phyloP scores from a whole-genome alignment of 345 rosid species.

The Pistacia integerrima region DNA sequence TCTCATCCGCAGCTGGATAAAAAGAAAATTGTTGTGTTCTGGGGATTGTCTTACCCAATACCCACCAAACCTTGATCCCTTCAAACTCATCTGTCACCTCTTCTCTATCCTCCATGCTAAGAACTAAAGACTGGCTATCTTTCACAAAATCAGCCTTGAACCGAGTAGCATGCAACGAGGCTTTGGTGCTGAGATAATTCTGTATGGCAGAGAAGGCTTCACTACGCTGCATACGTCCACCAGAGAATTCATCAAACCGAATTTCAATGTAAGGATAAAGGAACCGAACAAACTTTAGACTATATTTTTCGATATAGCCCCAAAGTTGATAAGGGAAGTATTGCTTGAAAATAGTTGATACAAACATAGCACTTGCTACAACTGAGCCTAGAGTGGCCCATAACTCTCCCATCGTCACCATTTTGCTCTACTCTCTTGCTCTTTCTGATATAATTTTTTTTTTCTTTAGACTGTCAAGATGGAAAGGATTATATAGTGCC shows the following conservation, averaged over 20 bases:
- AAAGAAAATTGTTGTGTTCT: slow-evolving; percentile 6
- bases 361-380: slow-evolving; percentile 13
- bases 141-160: slow-evolving; percentile 28
- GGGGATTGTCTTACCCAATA: neutral
- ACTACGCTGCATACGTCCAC: slow-evolving; percentile 23
- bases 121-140: slow-evolving; percentile 18
- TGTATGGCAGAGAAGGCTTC: slow-evolving; percentile 32
- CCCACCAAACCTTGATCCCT: slow-evolving; percentile 33
- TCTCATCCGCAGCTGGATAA: slow-evolving; percentile 18
- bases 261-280: slow-evolving; percentile 38
- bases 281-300: neutral
- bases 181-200: slow-evolving; percentile 31
- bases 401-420: slow-evolving; percentile 1
- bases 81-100: slow-evolving; percentile 28
- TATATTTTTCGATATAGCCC: slow-evolving; percentile 8
- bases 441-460: neutral
- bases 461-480: no score
- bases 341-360: slow-evolving; percentile 24
- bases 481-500: neutral
- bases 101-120: slow-evolving; percentile 26
- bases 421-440: neutral
- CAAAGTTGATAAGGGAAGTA: slow-evolving; percentile 26
- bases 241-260: slow-evolving; percentile 29
- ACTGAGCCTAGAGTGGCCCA: slow-evolving; percentile 13
- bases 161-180: slow-evolving; percentile 29